Percentiles rank a stretch among this genome's conserved stretches.
phyloP scores from a whole-genome alignment of 352 stramenopile genomes.

The Pythium coloratum region DNA sequence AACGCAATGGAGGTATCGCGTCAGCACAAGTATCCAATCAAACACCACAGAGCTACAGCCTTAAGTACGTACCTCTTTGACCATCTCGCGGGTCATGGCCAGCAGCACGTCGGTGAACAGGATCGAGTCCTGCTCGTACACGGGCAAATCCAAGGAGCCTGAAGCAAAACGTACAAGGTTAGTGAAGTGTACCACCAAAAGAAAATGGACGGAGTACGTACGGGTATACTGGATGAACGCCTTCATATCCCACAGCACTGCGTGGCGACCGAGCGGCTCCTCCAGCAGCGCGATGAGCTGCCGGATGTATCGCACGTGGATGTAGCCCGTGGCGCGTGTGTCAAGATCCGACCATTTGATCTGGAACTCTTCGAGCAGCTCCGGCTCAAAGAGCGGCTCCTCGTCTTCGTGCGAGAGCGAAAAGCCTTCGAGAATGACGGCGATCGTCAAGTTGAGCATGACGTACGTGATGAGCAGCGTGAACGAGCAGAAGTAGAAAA shows the following conservation, averaged over 20 bases:
- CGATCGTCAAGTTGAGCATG: slow-evolving; percentile 94
- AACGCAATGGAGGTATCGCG: background rate
- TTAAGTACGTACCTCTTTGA: slow-evolving; percentile 58
- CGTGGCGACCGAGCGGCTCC: slow-evolving; percentile 69
- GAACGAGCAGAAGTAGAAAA: slow-evolving; percentile 82
- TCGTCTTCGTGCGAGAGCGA: slow-evolving; percentile 82
- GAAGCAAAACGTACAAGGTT: slow-evolving; percentile 3
- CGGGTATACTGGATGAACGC: slow-evolving; percentile 58
- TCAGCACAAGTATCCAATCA: background rate
- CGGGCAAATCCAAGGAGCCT: slow-evolving; percentile 66
- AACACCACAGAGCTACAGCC: background rate
- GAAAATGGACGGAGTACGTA: slow-evolving; percentile 30
- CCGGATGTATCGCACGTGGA: slow-evolving; percentile 72
- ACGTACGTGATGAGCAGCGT: slow-evolving; percentile 93
- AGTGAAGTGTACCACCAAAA: background rate
- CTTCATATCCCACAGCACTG: slow-evolving; percentile 40
- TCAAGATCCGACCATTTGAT: slow-evolving; percentile 90
- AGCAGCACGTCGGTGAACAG: slow-evolving; percentile 89
- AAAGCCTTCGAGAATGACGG: slow-evolving; percentile 93
- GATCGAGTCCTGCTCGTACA: slow-evolving; percentile 83
- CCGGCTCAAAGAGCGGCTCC: slow-evolving; percentile 84
- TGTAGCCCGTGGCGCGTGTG: slow-evolving; percentile 80
- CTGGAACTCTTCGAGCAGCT: slow-evolving; percentile 89
- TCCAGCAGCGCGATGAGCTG: slow-evolving; percentile 76
- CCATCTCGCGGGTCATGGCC: slow-evolving; percentile 75